A percentile compares a stretch with the other conserved stretches of the same genome.
These are phyloP conservation scores for Leccinum longicurvipes DNA, from an alignment of 768 basidiomycete genomes.

Conservation along the genomic window DNA sequence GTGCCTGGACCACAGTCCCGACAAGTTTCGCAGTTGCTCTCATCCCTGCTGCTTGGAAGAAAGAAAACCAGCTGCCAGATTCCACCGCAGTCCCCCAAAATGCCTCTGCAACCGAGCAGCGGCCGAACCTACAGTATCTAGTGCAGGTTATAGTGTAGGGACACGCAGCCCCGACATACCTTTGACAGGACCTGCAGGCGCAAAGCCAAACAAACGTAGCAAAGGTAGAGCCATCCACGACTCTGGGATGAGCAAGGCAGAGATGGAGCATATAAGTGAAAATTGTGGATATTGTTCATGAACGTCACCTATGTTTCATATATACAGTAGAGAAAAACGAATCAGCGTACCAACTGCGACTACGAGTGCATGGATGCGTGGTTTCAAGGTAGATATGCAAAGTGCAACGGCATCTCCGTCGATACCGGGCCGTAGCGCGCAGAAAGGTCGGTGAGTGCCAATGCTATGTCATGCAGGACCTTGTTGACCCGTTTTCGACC, in stretches of 20 bases:
- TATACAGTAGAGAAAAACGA: not conserved
- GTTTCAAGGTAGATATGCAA: constrained; percentile 9
- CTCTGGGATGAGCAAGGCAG: constrained; percentile 7
- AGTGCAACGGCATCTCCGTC: constrained; percentile 1
- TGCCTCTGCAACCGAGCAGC: constrained; percentile 9
- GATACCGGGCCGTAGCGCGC: constrained; percentile 1
- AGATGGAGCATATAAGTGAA: not conserved
- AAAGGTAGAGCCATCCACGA: constrained; percentile 15
- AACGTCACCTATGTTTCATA: constrained; percentile 6
- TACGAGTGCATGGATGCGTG: constrained; percentile 3
- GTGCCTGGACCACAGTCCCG: not conserved
- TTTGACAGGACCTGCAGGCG: constrained; percentile 10
- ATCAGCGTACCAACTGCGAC: constrained; percentile 7
- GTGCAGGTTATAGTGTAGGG: not conserved
- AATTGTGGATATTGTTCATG: constrained; percentile 10
- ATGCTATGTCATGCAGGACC: not conserved
- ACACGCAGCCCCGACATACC: not conserved
- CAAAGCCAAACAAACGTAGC: constrained; percentile 14
- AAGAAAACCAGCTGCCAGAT: constrained; percentile 11
- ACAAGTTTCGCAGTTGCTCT: constrained; percentile 3
- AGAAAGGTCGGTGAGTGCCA: constrained; percentile 2
- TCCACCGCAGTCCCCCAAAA: constrained; percentile 7
- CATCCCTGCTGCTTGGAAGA: constrained; percentile 15
- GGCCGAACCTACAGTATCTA: constrained; percentile 4
- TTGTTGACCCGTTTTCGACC: constrained; percentile 5